Evolutionary conservation across 345 rosid species (phyloP), one percentile per base, ranked within the genome.

Genomic region (Raphanus sativus): DNA sequence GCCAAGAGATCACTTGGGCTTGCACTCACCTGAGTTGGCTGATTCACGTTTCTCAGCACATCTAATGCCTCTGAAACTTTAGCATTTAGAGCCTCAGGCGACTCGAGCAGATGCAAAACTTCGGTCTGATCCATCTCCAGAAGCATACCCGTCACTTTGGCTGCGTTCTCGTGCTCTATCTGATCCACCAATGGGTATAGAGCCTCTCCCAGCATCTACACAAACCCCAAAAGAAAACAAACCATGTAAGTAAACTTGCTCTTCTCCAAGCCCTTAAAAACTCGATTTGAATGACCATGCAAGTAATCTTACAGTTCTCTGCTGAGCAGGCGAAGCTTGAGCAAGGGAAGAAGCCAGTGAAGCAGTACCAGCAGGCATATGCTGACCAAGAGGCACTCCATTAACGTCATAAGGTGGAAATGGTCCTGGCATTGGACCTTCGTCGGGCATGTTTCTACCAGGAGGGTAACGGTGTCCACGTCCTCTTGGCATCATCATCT

Each of bases 401-500:
- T 83, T 88, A 83, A 89, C 78, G 72, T 90, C 92, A 64, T 87
- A 89, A 62, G 30, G 30, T 28, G 95, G 92, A 79, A 85, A 83
- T 67, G 94, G 78, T 83, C 93, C 97, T 56, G 85, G 85, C 80
- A 91, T 80, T 16, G 90, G 85, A 68, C 77, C n/a, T n/a, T n/a
- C 88, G 50, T 92, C 97, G 5, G 90, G 90, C 87, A 92, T 28
- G 78, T 87, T 89, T 48, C 96, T 90, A 12, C 94, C 97, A 30
- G 91, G 88, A 21, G 97, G 92, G 75, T 89, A 89, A 60, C 90
- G 92, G 81, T 89, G 86, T 8, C 83, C 86, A 8, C 89, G 92
- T 2, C 98, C 97, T 80, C 97, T 84, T 15, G 98, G 98, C 79
- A 85, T 85, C 97, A 95, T 92, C 21, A 21, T 21, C 98, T 94